Conservation (phyloP, 1,284 basidiomycete genomes). For the Meripilus lineatus region DNA sequence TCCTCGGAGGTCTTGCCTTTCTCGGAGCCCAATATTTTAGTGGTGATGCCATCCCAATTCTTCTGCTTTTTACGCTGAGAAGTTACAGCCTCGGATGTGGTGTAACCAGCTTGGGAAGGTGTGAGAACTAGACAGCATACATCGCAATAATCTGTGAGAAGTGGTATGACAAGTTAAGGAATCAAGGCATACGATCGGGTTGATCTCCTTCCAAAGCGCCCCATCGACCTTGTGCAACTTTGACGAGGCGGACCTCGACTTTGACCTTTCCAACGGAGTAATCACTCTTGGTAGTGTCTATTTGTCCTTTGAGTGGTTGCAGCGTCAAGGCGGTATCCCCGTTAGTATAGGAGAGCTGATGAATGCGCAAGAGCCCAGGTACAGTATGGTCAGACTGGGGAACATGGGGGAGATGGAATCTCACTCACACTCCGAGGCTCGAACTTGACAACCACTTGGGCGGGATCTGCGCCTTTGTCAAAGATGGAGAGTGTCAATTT, state of each 20-base stretch:
- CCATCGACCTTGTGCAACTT: conserved; percentile 69
- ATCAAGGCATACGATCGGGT: conserved; percentile 66
- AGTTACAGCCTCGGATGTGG: conserved; percentile 18
- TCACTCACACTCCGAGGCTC: conserved; percentile 56
- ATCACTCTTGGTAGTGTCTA: conserved; percentile 58
- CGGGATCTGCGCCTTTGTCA: conserved; percentile 70
- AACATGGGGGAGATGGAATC: too few relatives aligned
- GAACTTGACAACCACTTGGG: conserved; percentile 58
- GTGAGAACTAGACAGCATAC: too few relatives aligned
- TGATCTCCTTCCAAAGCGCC: conserved; percentile 65
- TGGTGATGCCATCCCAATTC: conserved; percentile 83
- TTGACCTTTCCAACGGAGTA: conserved; percentile 80
- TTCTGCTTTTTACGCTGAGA: conserved; percentile 41
- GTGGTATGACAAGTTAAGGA: not conserved
- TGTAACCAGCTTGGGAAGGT: too few relatives aligned
- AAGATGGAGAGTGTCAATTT: conserved; percentile 73
- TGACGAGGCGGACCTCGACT: conserved; percentile 69
- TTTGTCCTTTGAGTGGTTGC: conserved; percentile 77
- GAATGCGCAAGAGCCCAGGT: not conserved
- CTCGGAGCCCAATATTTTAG: conserved; percentile 55
- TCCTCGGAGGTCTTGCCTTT: conserved; percentile 60
- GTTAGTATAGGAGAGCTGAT: conserved; percentile 55
- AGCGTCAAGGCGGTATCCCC: conserved; percentile 61
- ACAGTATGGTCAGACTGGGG: conserved; percentile 10
- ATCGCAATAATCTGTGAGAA: too few relatives aligned